phyloP scores from a whole-genome alignment of 2,329 filamentous ascomycete species.

The Fusarium sublunatum region DNA sequence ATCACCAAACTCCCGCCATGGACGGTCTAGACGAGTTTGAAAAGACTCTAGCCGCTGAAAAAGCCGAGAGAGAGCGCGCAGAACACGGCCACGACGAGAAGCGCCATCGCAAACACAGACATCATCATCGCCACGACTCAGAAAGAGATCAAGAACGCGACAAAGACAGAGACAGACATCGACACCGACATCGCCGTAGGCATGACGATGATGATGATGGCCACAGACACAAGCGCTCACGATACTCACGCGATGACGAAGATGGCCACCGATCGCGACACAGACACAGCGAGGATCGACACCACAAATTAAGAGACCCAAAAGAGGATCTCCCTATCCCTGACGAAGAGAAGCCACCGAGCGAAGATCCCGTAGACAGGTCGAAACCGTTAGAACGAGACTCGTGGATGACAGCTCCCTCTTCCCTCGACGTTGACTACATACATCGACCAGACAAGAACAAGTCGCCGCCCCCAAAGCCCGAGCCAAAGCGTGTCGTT shows the following conservation, averaged over 20 bases:
- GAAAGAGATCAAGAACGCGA: slow-evolving; percentile 41
- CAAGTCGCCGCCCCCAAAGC: slow-evolving; percentile 63
- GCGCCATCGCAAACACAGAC: slow-evolving; percentile 57
- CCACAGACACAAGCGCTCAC: slow-evolving; percentile 46
- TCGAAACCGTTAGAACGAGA: slow-evolving; percentile 71
- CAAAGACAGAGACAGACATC: slow-evolving; percentile 38
- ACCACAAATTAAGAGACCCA: slow-evolving; percentile 58
- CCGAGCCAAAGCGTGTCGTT: slow-evolving; percentile 76
- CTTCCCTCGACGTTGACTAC: slow-evolving; percentile 85
- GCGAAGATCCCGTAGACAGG: slow-evolving; percentile 42
- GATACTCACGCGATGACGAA: slow-evolving; percentile 52
- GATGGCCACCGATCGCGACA: slow-evolving; percentile 59
- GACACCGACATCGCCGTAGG: slow-evolving; percentile 41
- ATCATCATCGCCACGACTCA: slow-evolving; percentile 59
- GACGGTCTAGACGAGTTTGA: slow-evolving; percentile 79
- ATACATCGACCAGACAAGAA: slow-evolving; percentile 70
- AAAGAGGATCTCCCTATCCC: slow-evolving; percentile 64
- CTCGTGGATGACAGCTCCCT: slow-evolving; percentile 94
- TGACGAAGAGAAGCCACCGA: slow-evolving; percentile 59
- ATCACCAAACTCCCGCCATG: slow-evolving; percentile 51
- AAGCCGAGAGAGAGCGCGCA: slow-evolving; percentile 61
- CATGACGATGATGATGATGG: slow-evolving; percentile 45
- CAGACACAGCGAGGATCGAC: slow-evolving; percentile 36
- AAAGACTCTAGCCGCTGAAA: slow-evolving; percentile 76
- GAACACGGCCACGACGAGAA: slow-evolving; percentile 60